These are phyloP conservation scores for Peniophora sp. DNA, from an alignment of 1,284 basidiomycete genomes.

Conservation along the genomic window DNA sequence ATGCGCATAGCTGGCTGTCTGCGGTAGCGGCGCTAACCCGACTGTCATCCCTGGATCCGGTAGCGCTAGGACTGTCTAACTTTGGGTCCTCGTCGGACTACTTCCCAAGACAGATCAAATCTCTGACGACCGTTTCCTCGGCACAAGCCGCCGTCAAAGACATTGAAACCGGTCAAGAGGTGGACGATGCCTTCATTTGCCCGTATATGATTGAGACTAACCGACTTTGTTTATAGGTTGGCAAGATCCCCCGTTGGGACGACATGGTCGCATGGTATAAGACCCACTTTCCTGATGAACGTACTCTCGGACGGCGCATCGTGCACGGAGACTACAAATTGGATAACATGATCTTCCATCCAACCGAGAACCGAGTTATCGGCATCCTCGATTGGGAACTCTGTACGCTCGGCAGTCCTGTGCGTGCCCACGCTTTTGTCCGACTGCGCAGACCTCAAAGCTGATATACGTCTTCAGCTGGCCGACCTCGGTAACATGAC, in stretches of 20 bases:
- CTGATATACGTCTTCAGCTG: slow-evolving; percentile 39
- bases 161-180: slow-evolving; percentile 46
- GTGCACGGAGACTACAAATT: slow-evolving; percentile 97
- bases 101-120: slow-evolving; percentile 90
- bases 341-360: slow-evolving; percentile 93
- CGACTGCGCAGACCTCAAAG: neutral
- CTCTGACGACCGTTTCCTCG: slow-evolving; percentile 66
- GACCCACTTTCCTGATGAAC: slow-evolving; percentile 66
- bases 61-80: slow-evolving; percentile 58
- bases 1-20: slow-evolving; percentile 62
- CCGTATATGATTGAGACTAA: neutral
- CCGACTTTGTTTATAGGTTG: slow-evolving; percentile 25
- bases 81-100: slow-evolving; percentile 80
- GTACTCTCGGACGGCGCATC: slow-evolving; percentile 64
- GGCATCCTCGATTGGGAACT: slow-evolving; percentile 97
- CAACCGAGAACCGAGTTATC: slow-evolving; percentile 86
- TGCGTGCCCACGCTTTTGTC: slow-evolving; percentile 27
- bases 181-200: neutral
- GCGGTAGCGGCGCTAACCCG: slow-evolving; percentile 69
- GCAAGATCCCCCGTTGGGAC: slow-evolving; percentile 65
- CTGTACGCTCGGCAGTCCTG: slow-evolving; percentile 84
- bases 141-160: slow-evolving; percentile 67
- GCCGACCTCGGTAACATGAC: slow-evolving; percentile 91
- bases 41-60: slow-evolving; percentile 68
- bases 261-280: slow-evolving; percentile 77